Conservation (phyloP, 257 asterid genomes). For the Paulownia fortunei region DNA sequence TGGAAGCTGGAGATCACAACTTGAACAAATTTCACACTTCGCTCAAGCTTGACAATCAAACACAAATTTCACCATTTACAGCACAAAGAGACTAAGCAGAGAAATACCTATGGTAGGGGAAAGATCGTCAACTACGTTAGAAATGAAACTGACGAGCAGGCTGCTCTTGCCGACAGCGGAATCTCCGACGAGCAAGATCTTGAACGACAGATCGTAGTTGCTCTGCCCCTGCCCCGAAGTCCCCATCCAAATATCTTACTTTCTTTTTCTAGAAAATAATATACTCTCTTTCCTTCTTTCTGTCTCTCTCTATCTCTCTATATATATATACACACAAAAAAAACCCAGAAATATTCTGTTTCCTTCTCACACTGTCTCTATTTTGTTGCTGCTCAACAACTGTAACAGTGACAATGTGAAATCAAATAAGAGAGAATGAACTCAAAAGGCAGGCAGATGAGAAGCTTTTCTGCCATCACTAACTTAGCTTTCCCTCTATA, state of each 20-base stretch:
- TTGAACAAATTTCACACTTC: neutral
- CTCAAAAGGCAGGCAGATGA: conserved; percentile 37
- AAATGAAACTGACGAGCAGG: conserved; percentile 83
- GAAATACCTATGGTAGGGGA: conserved; percentile 86
- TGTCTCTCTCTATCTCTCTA: neutral
- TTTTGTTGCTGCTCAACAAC: conserved; percentile 40
- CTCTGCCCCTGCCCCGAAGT: conserved; percentile 61
- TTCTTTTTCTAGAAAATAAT: conserved; percentile 30
- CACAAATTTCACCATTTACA: neutral
- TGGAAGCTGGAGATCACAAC: conserved; percentile 22
- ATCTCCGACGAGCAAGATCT: conserved; percentile 94
- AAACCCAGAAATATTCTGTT: conserved; percentile 5
- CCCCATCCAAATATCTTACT: conserved; percentile 53
- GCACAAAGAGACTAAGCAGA: neutral
- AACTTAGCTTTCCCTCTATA: conserved; percentile 32
- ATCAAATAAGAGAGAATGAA: conserved; percentile 32
- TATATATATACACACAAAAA: neutral
- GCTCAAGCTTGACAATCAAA: neutral
- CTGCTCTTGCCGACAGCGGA: conserved; percentile 98
- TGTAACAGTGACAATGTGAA: conserved; percentile 35
- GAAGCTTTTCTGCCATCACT: conserved; percentile 40
- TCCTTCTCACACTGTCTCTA: conserved; percentile 28
- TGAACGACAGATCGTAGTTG: conserved; percentile 89
- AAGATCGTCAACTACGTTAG: conserved; percentile 74
- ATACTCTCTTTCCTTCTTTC: neutral